Evolutionary conservation across 179 eudicot species (phyloP), one percentile per base, ranked within the genome.

Genomic region (Heliamphora pulchella): DNA sequence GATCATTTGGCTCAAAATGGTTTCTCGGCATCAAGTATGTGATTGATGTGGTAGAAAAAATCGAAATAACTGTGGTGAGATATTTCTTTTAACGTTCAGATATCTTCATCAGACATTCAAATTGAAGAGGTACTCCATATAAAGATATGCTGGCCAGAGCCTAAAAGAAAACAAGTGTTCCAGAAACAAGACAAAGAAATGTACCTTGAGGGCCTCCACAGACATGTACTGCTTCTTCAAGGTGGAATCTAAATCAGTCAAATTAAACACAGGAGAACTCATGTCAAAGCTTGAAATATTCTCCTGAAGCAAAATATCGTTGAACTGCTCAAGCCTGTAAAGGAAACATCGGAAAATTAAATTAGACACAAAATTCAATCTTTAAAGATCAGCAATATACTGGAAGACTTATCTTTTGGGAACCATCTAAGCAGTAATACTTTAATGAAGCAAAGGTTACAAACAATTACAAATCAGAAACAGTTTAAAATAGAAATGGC

Each of bases 301-400:
- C 84, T 96, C 99, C 83, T 96, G 98, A 79, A 87, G 83, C 83
- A 92, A 82, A 88, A 96, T 90, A 84, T 96, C 99, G 75, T 94
- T 96, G 81, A 96, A 96, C 87, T 96, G 99, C 91, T 96, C 99
- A 75, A 96, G 89, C 90, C 99, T 96, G 89, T 73, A 74, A 75
- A 65, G 71, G 43, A 47, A 53, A 54, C 55, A 22, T 61, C 7
- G 13, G 50, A 22, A 1, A 4, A 4, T 44, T 13, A 1, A 31
- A 43, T 43, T 31, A 14, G 22, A 57, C 53, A 11, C 53, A 20
- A 11, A 59, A 59, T 15, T 75, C 41, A 17, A 57, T 58, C 4
- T 75, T n/a, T 0, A 75, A 55, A 58, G 8, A 6, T 54, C 17
- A 31, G 31, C 31, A 31, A 31, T 31, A 31, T 31, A 31, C 31